Percentiles rank a stretch among this genome's conserved stretches.
These are phyloP conservation scores for Fusarium oligoseptatum DNA, from an alignment of 2,329 filamentous ascomycete species.

Conservation along the genomic window DNA sequence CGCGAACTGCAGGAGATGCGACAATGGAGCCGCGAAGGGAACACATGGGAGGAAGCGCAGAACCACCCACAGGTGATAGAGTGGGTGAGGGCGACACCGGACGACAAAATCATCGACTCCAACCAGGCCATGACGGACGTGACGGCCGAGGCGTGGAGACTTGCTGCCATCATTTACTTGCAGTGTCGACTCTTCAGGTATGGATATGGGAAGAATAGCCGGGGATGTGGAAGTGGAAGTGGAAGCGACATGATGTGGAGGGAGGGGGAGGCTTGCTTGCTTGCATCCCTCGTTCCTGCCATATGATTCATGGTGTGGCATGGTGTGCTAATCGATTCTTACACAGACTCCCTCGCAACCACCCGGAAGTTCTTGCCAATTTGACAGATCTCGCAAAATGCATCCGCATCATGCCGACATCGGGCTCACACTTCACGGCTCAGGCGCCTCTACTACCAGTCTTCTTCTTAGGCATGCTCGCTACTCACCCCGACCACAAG, in stretches of 20 bases:
- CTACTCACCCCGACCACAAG: constrained; percentile 47
- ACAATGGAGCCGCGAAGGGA: constrained; percentile 53
- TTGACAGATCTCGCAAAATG: constrained; percentile 52
- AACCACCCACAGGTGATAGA: constrained; percentile 40
- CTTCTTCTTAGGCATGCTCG: constrained; percentile 56
- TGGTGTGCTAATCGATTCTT: constrained; percentile 19
- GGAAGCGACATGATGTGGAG: not conserved
- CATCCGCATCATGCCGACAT: constrained; percentile 58
- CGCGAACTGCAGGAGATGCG: constrained; percentile 49
- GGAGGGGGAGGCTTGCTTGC: not conserved
- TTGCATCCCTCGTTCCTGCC: not conserved
- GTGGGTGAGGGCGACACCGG: constrained; percentile 47
- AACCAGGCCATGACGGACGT: constrained; percentile 55
- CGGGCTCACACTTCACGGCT: constrained; percentile 56
- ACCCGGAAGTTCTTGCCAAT: constrained; percentile 51
- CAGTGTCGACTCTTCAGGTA: constrained; percentile 56
- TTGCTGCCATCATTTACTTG: constrained; percentile 55
- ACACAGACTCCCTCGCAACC: constrained; percentile 56
- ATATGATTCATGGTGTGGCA: not conserved
- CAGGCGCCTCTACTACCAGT: constrained; percentile 58
- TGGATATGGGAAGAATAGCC: not conserved
- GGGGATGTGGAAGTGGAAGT: not conserved
- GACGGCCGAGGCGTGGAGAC: constrained; percentile 58
- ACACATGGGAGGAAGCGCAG: constrained; percentile 36
- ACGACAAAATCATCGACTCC: constrained; percentile 44